Conservation (phyloP, 2,329 filamentous ascomycete species). For the Sarocladium brachiariae region DNA sequence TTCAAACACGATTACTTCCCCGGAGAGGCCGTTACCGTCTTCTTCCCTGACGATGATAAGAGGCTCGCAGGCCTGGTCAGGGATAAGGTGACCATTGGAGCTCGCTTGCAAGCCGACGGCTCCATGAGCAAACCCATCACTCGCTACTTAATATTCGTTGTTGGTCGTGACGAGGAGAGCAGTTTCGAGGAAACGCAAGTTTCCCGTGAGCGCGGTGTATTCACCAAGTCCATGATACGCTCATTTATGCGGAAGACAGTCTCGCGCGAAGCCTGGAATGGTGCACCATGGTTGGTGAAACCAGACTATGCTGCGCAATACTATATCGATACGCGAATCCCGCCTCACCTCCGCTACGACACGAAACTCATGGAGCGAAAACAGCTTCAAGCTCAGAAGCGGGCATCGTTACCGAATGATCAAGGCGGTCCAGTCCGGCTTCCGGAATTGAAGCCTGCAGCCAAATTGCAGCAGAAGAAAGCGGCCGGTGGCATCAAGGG, state of each 20-base stretch:
- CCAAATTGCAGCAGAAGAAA: conserved; percentile 62
- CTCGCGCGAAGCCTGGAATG: conserved; percentile 85
- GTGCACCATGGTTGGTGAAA: conserved; percentile 95
- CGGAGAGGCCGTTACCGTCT: conserved; percentile 73
- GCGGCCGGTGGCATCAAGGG: conserved; percentile 27
- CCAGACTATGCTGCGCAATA: conserved; percentile 75
- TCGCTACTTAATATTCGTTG: conserved; percentile 72
- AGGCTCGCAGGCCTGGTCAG: conserved; percentile 68
- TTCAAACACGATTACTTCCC: conserved; percentile 91
- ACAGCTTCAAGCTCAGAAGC: conserved; percentile 60
- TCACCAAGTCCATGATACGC: conserved; percentile 88
- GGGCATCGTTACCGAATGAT: conserved; percentile 42
- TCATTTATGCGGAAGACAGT: conserved; percentile 94
- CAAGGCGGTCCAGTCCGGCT: conserved; percentile 48
- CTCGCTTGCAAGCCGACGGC: conserved; percentile 55
- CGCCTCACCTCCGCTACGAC: conserved; percentile 74
- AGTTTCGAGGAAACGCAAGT: conserved; percentile 78
- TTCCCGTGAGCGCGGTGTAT: conserved; percentile 79
- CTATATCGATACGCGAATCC: conserved; percentile 81
- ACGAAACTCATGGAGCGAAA: conserved; percentile 73
- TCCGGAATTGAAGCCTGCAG: conserved; percentile 66
- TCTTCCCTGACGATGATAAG: conserved; percentile 57
- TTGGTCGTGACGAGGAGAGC: conserved; percentile 64
- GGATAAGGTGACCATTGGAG: conserved; percentile 75
- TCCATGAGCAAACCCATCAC: conserved; percentile 64